These are phyloP conservation scores for Nigrograna mackinnonii DNA, from an alignment of 2,329 filamentous ascomycete genomes.

Conservation along the genomic window DNA sequence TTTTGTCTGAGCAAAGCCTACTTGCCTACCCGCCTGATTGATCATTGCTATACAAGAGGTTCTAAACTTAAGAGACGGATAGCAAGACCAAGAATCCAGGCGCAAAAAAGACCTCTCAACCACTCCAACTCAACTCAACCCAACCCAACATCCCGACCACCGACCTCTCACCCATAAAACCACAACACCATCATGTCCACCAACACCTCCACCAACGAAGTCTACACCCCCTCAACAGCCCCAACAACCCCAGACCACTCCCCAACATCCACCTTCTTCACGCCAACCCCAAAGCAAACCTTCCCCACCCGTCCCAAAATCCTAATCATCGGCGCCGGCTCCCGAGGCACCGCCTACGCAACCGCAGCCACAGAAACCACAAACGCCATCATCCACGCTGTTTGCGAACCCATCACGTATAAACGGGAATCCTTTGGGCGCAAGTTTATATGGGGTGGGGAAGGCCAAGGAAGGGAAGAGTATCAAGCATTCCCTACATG, in stretches of 20 bases:
- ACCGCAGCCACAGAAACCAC: conserved; percentile 19
- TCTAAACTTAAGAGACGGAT: too few relatives aligned
- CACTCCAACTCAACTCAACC: too few relatives aligned
- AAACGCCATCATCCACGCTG: conserved; percentile 68
- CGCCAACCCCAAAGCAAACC: conserved; percentile 16
- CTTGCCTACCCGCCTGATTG: too few relatives aligned
- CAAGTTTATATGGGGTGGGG: conserved; percentile 71
- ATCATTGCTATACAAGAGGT: too few relatives aligned
- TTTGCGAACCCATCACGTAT: conserved; percentile 80
- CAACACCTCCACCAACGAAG: too few relatives aligned
- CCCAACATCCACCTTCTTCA: conserved; percentile 13
- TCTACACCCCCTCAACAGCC: neutral
- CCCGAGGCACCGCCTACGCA: conserved; percentile 42
- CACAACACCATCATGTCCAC: too few relatives aligned
- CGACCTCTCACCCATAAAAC: too few relatives aligned
- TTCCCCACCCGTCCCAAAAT: conserved; percentile 32
- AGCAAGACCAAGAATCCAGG: too few relatives aligned
- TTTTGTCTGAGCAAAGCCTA: too few relatives aligned
- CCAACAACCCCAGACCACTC: neutral
- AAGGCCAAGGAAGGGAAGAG: conserved; percentile 56
- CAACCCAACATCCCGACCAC: too few relatives aligned
- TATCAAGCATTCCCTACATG: conserved; percentile 71
- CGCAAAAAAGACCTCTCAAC: too few relatives aligned
- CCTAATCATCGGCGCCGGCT: conserved; percentile 44
- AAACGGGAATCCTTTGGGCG: conserved; percentile 74